These are phyloP conservation scores for Neurospora cerealis DNA, from an alignment of 495 filamentous ascomycete species.

Conservation along the genomic window DNA sequence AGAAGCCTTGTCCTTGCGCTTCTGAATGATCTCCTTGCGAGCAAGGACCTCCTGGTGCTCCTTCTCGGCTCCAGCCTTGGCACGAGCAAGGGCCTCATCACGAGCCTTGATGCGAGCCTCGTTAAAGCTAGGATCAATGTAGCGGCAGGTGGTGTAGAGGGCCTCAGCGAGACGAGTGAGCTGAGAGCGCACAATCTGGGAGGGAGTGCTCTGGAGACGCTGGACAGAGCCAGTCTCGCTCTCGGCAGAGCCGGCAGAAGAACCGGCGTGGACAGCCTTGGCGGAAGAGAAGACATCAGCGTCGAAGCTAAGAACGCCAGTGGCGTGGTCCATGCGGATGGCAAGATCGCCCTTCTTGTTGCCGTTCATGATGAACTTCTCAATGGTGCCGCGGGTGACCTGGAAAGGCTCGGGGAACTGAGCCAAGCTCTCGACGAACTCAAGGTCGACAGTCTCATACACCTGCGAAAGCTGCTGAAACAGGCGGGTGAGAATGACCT, in stretches of 20 bases:
- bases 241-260: slow-evolving; percentile 81
- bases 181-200: slow-evolving; percentile 94
- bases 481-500: slow-evolving; percentile 94
- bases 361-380: slow-evolving; percentile 99
- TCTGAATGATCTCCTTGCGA: slow-evolving; percentile 83
- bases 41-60: slow-evolving; percentile 85
- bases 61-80: slow-evolving; percentile 76
- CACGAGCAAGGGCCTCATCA: slow-evolving; percentile 67
- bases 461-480: slow-evolving; percentile 99
- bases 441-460: slow-evolving; percentile 93
- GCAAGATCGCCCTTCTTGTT: slow-evolving; percentile 99
- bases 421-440: slow-evolving; percentile 86
- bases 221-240: slow-evolving; percentile 77
- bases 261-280: slow-evolving; percentile 82
- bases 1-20: slow-evolving; percentile 89
- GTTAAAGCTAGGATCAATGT: slow-evolving; percentile 84
- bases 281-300: slow-evolving; percentile 96
- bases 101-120: slow-evolving; percentile 68
- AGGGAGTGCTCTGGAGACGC: slow-evolving; percentile 91
- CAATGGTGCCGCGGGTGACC: slow-evolving; percentile 80
- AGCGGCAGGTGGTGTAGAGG: slow-evolving; percentile 85
- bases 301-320: slow-evolving; percentile 91
- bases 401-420: slow-evolving; percentile 97
- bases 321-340: slow-evolving; percentile 91
- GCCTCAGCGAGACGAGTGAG: slow-evolving; percentile 84